Percentiles rank a stretch among this genome's conserved stretches.
phyloP scores from a whole-genome alignment of 2,329 filamentous ascomycete species.

The Phoma sp. region DNA sequence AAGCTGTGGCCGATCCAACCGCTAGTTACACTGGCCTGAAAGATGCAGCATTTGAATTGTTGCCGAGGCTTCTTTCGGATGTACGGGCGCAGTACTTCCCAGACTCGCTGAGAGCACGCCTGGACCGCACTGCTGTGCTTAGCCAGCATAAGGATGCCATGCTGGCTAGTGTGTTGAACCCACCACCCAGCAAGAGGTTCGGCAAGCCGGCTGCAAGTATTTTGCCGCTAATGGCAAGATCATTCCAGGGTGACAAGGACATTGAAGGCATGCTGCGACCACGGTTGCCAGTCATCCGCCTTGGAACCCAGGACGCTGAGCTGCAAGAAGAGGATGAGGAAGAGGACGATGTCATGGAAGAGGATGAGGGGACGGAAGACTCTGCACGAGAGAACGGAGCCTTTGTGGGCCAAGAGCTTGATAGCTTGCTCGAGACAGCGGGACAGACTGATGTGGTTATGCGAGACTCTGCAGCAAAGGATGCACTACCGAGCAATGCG shows the following conservation, averaged over 20 bases:
- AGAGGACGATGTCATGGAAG: conserved; percentile 30
- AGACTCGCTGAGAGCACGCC: conserved; percentile 72
- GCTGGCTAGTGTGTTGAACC: conserved; percentile 81
- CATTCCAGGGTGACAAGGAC: conserved; percentile 66
- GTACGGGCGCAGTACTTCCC: conserved; percentile 71
- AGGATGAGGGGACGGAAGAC: conserved; percentile 22
- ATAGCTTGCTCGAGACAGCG: conserved; percentile 29
- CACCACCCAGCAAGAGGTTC: conserved; percentile 67
- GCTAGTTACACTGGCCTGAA: conserved; percentile 56
- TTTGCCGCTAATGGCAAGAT: conserved; percentile 75
- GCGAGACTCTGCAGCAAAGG: conserved; percentile 25
- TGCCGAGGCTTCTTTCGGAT: conserved; percentile 66
- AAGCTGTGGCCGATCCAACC: conserved; percentile 33
- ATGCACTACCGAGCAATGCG: conserved; percentile 6
- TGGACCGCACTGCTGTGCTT: conserved; percentile 83
- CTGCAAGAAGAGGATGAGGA: conserved; percentile 33
- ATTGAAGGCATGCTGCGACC: conserved; percentile 73
- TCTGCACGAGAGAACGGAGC: conserved; percentile 61
- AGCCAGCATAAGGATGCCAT: conserved; percentile 72
- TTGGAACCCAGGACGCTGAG: conserved; percentile 28
- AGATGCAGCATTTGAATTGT: conserved; percentile 64
- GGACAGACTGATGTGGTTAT: conserved; percentile 14
- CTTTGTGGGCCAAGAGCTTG: conserved; percentile 44
- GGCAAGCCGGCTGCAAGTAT: conserved; percentile 71
- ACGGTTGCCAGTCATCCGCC: conserved; percentile 52